Evolutionary conservation across 345 rosid genomes (phyloP).

Genomic region (Sonneratia alba): DNA sequence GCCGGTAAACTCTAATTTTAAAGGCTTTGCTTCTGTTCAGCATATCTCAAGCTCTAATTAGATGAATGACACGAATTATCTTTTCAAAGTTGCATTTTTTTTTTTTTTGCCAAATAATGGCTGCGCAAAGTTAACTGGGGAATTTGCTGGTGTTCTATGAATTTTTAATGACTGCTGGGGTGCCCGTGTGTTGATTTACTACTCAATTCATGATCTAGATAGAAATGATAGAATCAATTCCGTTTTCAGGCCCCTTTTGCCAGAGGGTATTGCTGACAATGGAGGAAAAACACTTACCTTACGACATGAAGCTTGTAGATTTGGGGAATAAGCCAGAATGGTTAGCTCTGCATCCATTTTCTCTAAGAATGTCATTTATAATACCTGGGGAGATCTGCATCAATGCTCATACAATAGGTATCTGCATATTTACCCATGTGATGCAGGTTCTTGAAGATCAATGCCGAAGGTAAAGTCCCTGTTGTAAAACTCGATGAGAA

Average conservation of each 20-base stretch:
- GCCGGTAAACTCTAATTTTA: neutral
- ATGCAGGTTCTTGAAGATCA: constrained; percentile 68
- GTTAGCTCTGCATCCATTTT: constrained; percentile 22
- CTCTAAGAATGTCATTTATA: neutral
- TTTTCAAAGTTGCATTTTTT: neutral
- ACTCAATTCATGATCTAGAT: neutral
- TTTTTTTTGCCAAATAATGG: neutral
- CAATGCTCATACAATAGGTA: neutral
- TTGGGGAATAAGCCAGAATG: constrained; percentile 83
- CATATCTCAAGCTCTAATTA: neutral
- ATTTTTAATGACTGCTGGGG: neutral
- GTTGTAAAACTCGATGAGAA: constrained; percentile 68
- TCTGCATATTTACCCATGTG: constrained; percentile 4
- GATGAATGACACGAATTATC: neutral
- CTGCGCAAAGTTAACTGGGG: neutral
- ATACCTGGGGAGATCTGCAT: neutral
- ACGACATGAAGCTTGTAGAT: constrained; percentile 81
- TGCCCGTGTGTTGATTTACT: neutral
- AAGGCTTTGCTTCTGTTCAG: neutral
- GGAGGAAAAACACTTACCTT: constrained; percentile 86
- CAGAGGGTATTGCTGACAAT: constrained; percentile 77
- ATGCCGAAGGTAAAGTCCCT: constrained; percentile 91
- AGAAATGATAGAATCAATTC: neutral
- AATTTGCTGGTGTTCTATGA: neutral
- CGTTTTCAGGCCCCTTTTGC: constrained; percentile 68